Conservation (phyloP, 1,284 basidiomycete genomes). For the Stygiomarasmius scandens region DNA sequence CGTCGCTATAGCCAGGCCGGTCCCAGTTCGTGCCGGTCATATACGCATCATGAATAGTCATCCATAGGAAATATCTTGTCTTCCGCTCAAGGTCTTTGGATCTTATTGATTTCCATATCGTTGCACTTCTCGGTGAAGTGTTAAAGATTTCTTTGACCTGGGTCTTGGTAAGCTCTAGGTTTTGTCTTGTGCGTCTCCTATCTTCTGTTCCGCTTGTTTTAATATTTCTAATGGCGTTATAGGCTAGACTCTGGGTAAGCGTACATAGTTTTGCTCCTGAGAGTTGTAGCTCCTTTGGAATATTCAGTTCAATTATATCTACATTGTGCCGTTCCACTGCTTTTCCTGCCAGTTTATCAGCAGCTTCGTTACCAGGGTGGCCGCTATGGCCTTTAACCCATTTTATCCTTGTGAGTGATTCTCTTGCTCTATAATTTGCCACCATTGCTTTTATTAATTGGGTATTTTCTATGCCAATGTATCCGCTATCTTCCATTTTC, state of each 20-base stretch:
- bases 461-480: constrained; percentile 10
- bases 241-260: constrained; percentile 19
- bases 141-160: too few relatives aligned
- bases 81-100: too few relatives aligned
- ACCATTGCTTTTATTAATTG: constrained; percentile 11
- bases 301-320: neutral
- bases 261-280: constrained; percentile 18
- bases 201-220: neutral
- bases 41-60: too few relatives aligned
- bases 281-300: neutral
- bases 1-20: neutral
- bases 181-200: too few relatives aligned
- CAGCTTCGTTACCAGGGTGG: constrained; percentile 18
- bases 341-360: constrained; percentile 14
- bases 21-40: too few relatives aligned
- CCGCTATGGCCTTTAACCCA: constrained; percentile 22
- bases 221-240: constrained; percentile 17
- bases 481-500: constrained; percentile 25
- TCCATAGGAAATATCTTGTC: too few relatives aligned
- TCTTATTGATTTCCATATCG: too few relatives aligned
- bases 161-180: too few relatives aligned
- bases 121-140: too few relatives aligned
- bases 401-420: constrained; percentile 14
- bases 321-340: neutral
- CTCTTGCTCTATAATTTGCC: constrained; percentile 10